A percentile compares a stretch with the other conserved stretches of the same genome.
These are phyloP conservation scores for Kwoniella shandongensis DNA, from an alignment of 768 basidiomycete species.

Conservation along the genomic window DNA sequence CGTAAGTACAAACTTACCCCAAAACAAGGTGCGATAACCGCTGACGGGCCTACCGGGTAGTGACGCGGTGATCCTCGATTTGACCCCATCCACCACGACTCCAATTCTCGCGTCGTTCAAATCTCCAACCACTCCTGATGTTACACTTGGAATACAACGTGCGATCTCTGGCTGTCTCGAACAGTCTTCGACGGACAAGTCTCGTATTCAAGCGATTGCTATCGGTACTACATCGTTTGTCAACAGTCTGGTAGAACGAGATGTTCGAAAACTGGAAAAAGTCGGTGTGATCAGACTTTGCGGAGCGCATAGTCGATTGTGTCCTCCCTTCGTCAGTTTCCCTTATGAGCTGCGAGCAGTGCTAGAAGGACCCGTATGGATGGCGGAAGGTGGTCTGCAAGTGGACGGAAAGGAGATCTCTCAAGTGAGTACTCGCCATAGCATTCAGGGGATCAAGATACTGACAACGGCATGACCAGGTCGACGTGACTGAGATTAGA, in stretches of 20 bases:
- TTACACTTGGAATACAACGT: slow-evolving; percentile 63
- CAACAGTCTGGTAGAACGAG: slow-evolving; percentile 64
- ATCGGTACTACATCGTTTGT: slow-evolving; percentile 69
- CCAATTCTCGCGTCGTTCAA: slow-evolving; percentile 55
- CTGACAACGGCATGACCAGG: slow-evolving; percentile 21
- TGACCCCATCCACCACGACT: slow-evolving; percentile 46
- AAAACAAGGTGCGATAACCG: background rate
- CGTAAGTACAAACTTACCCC: slow-evolving; percentile 10
- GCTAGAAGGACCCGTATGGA: slow-evolving; percentile 54
- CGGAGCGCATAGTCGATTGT: slow-evolving; percentile 61
- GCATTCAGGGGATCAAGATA: background rate
- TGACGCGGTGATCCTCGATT: slow-evolving; percentile 55
- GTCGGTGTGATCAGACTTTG: slow-evolving; percentile 68
- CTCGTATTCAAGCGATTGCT: slow-evolving; percentile 59
- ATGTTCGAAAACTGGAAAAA: slow-evolving; percentile 60
- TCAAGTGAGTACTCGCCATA: slow-evolving; percentile 40
- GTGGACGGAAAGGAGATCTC: slow-evolving; percentile 46
- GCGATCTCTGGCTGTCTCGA: slow-evolving; percentile 59
- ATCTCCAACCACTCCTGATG: slow-evolving; percentile 61
- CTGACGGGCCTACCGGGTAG: background rate
- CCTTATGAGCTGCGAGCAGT: slow-evolving; percentile 53
- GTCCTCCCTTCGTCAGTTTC: slow-evolving; percentile 63
- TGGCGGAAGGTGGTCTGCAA: slow-evolving; percentile 56
- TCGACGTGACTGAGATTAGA: slow-evolving; percentile 59
- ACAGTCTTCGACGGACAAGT: slow-evolving; percentile 52